Conservation (phyloP, 2,329 filamentous ascomycete genomes). For the Venturia effusa region DNA sequence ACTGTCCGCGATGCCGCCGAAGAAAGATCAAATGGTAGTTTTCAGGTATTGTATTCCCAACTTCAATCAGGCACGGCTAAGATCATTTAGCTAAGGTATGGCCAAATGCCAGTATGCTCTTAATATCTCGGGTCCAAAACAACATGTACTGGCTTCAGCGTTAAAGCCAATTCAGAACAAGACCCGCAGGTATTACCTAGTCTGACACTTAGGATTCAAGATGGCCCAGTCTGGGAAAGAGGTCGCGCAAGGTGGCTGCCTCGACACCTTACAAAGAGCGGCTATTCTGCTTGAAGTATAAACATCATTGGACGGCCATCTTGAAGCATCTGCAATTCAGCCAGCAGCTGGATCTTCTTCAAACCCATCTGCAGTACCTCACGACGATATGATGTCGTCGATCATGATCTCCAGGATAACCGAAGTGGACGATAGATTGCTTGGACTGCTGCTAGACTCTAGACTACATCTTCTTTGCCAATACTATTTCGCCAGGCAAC, state of each 20-base stretch:
- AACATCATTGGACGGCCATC: too few species aligned
- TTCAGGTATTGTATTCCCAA: too few species aligned
- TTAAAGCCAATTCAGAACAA: not conserved
- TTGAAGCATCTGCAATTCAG: too few species aligned
- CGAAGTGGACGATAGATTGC: constrained; percentile 12
- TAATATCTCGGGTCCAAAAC: constrained; percentile 10
- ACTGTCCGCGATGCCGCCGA: constrained; percentile 9
- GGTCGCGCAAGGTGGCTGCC: too few species aligned
- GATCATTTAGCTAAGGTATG: not conserved
- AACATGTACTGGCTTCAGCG: constrained; percentile 13
- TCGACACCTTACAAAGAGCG: too few species aligned
- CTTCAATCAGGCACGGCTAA: not conserved
- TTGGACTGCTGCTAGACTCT: constrained; percentile 12
- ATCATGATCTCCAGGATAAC: not conserved
- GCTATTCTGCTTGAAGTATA: too few species aligned
- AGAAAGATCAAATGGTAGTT: constrained; percentile 7
- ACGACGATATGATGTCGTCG: too few species aligned
- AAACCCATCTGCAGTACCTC: too few species aligned
- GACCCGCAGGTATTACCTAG: too few species aligned
- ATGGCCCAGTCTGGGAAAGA: too few species aligned
- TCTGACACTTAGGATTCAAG: too few species aligned
- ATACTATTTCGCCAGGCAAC: constrained; percentile 2
- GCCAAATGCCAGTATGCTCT: not conserved
- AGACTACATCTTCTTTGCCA: constrained; percentile 12
- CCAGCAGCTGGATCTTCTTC: too few species aligned